These are phyloP conservation scores for Hordeum vulgare DNA, from an alignment of 176 grass and related monocot species.

Conservation along the genomic window MorexV3_pseudomolecules_assembly NC_058518.1:380429773-380430272, in stretches of 20 bases:
- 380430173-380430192: not conserved
- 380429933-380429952: not conserved
- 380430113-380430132: conserved; percentile 5
- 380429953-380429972: not conserved
- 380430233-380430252: not conserved
- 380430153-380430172: not conserved
- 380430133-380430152: not conserved
- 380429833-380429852: conserved; percentile 26
- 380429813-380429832: conserved; percentile 44
- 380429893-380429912: conserved; percentile 35
- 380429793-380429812: conserved; percentile 10
- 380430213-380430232: conserved; percentile 19
- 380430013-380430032: not conserved
- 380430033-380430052: not conserved
- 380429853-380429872: conserved; percentile 40
- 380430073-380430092: not conserved
- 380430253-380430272: not conserved
- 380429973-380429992: not conserved
- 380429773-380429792: conserved; percentile 35
- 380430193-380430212: conserved; percentile 12
- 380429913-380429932: not conserved
- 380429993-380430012: conserved; percentile 1
- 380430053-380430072: not conserved
- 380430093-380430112: not conserved
- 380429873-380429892: conserved; percentile 57